Conservation (phyloP, 768 basidiomycete genomes). For the Ephemerocybe angulata region DNA sequence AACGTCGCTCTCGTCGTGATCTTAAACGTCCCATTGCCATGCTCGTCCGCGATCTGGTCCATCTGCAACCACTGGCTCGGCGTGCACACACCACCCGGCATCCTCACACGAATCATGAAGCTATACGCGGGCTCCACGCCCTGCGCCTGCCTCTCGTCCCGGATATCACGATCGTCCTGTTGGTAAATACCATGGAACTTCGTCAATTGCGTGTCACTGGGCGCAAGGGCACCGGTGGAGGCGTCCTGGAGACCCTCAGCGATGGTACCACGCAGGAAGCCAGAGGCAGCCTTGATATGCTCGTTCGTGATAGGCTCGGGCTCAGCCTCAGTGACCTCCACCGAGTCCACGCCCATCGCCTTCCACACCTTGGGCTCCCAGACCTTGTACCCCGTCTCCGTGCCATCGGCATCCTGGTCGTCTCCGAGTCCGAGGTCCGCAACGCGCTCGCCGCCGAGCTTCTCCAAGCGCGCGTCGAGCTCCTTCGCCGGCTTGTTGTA, state of each 20-base stretch:
- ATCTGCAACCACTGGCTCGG: slow-evolving; percentile 93
- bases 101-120: slow-evolving; percentile 98
- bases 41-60: slow-evolving; percentile 95
- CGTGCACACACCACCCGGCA: slow-evolving; percentile 93
- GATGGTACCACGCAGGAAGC: slow-evolving; percentile 93
- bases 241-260: slow-evolving; percentile 83
- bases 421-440: slow-evolving; percentile 82
- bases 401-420: slow-evolving; percentile 96
- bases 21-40: slow-evolving; percentile 92
- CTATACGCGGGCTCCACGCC: slow-evolving; percentile 93
- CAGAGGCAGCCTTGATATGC: slow-evolving; percentile 96
- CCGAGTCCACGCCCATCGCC: slow-evolving; percentile 82
- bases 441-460: slow-evolving; percentile 76
- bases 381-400: slow-evolving; percentile 92
- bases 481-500: slow-evolving; percentile 98
- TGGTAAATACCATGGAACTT: slow-evolving; percentile 98
- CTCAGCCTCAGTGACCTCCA: slow-evolving; percentile 88
- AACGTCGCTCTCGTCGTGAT: slow-evolving; percentile 97
- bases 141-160: slow-evolving; percentile 89
- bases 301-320: slow-evolving; percentile 98
- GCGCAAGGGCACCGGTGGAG: slow-evolving; percentile 85
- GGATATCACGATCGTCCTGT: slow-evolving; percentile 97
- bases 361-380: slow-evolving; percentile 97
- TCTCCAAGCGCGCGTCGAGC: slow-evolving; percentile 73
- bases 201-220: slow-evolving; percentile 90